These are phyloP conservation scores for Pulveroboletus ravenelii DNA, from an alignment of 768 basidiomycete species.

Conservation along the genomic window DNA sequence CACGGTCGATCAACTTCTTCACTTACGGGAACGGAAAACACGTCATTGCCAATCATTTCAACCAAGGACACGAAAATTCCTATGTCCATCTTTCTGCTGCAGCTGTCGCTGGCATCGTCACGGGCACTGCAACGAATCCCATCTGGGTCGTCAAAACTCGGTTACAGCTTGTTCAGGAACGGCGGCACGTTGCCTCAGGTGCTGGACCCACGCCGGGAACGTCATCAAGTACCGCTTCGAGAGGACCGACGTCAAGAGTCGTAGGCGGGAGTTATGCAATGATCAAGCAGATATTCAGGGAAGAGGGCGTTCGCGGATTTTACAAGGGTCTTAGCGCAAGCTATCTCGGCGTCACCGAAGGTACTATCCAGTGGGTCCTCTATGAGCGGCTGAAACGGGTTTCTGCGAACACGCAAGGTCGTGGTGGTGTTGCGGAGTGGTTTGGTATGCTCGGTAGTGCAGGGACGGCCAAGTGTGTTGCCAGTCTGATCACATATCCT, in stretches of 20 bases:
- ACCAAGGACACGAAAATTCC: slow-evolving; percentile 71
- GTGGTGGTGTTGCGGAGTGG: slow-evolving; percentile 64
- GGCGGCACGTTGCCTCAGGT: slow-evolving; percentile 9
- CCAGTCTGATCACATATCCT: slow-evolving; percentile 94
- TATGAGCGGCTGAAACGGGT: slow-evolving; percentile 89
- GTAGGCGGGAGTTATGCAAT: slow-evolving; percentile 54
- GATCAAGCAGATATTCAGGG: slow-evolving; percentile 68
- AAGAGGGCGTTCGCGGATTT: slow-evolving; percentile 83
- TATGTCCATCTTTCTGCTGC: slow-evolving; percentile 85
- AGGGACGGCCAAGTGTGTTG: slow-evolving; percentile 89
- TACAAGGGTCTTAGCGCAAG: slow-evolving; percentile 95
- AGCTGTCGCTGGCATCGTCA: slow-evolving; percentile 78
- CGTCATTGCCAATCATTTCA: slow-evolving; percentile 78
- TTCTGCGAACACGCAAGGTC: slow-evolving; percentile 47
- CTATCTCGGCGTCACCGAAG: slow-evolving; percentile 93
- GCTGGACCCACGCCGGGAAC: neutral
- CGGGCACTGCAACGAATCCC: slow-evolving; percentile 90
- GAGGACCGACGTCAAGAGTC: slow-evolving; percentile 22
- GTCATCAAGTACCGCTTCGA: neutral
- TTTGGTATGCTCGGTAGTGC: slow-evolving; percentile 82
- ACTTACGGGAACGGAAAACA: slow-evolving; percentile 96
- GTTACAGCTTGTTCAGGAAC: slow-evolving; percentile 61
- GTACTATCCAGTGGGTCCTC: slow-evolving; percentile 94
- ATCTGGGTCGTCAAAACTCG: slow-evolving; percentile 99
- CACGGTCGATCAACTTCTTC: slow-evolving; percentile 96